Evolutionary conservation across 116 monocot genomes (phyloP), one percentile per base, ranked within the genome.

Genomic region (Zostera marina): DNA sequence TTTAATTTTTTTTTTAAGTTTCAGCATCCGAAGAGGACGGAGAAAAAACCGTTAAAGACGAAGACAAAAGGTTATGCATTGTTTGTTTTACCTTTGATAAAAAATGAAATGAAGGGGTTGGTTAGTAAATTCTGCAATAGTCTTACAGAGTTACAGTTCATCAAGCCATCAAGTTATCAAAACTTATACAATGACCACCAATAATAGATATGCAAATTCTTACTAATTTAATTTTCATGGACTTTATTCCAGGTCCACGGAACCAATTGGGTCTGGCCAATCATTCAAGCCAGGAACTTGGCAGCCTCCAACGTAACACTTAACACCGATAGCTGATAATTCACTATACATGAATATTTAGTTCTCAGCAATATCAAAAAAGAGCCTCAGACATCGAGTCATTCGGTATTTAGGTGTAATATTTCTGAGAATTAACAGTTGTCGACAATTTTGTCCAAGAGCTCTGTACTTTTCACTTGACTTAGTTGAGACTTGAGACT

Each of bases 231-330:
- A 9, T 8, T 42, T 21, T 10, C 25, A 8, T 44, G 55, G 47
- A 46, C 22, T 66, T 15, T 0, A 56, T 49, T 60, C 60, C 60
- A 68, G 68, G 68, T 60, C 68, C 2, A 16, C 68, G 5, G 68
- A 68, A 24, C 68, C 68, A 43, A 60, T 52, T 23, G 68, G 68
- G 42, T 60, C 68, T 22, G 68, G 68, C 24, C 26, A 59, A 26
- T 60, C 68, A 21, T 68, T 61, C 68, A 68, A 60, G 41, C 68
- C 68, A 10, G 68, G 68, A 38, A 41, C 68, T 53, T 68, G 68
- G 68, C 68, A 68, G 13, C 68, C 68, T 13, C 68, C 68, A 52
- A 61, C 24, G 7, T 61, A 26, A 56, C 26, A 11, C 11, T 15
- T 61, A 26, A 56, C 26, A 11, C 11, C 9, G 38, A 38, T 12